phyloP scores from a whole-genome alignment of 2,329 filamentous ascomycete genomes.

The Verticillium zaregamsianum region DNA sequence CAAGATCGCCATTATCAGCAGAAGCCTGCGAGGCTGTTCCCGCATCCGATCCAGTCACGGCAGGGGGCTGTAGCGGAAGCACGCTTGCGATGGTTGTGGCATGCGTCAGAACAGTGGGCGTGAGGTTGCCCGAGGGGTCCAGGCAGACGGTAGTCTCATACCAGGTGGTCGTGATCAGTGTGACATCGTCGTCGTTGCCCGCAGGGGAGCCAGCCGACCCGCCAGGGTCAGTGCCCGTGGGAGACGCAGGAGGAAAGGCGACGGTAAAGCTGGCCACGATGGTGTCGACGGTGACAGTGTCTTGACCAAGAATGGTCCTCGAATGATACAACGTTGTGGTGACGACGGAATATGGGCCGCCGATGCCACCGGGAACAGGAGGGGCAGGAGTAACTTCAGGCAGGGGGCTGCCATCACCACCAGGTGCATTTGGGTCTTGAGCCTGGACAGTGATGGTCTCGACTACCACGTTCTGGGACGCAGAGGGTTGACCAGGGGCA shows the following conservation, averaged over 20 bases:
- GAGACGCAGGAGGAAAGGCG: constrained; percentile 11
- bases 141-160: constrained; percentile 1
- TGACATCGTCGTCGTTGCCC: not conserved
- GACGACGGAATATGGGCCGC: constrained; percentile 4
- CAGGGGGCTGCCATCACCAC: not conserved
- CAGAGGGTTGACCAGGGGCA: not conserved
- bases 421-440: not conserved
- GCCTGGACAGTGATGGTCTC: not conserved
- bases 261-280: constrained; percentile 21
- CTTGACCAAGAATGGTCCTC: constrained; percentile 1
- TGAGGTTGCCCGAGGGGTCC: not conserved
- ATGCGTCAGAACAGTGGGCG: not conserved
- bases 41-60: not conserved
- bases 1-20: not conserved
- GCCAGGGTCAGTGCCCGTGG: constrained; percentile 4
- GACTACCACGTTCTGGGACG: not conserved
- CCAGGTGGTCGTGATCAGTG: constrained; percentile 1
- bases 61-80: not conserved
- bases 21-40: not conserved
- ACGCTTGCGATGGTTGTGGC: constrained; percentile 1
- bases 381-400: not conserved
- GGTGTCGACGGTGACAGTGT: constrained; percentile 7
- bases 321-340: constrained; percentile 11
- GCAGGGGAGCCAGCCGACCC: not conserved
- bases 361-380: not conserved